Evolutionary conservation across 2,329 filamentous ascomycete genomes (phyloP).

Genomic region (Colletotrichum spaethianum): DNA sequence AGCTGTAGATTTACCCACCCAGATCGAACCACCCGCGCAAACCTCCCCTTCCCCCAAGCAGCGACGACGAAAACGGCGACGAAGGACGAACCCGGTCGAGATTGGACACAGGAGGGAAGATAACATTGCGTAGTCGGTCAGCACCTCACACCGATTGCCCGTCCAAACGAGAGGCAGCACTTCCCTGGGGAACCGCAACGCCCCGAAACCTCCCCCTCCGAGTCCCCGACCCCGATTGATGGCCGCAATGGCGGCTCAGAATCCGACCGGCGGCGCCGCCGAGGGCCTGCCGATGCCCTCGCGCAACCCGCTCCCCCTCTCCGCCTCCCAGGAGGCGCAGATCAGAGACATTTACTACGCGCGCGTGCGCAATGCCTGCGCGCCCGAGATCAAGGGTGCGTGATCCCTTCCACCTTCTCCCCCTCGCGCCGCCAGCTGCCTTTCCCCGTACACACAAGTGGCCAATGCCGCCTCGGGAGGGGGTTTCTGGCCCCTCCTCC

Average conservation of each 20-base stretch:
- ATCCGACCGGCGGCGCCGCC: constrained; percentile 46
- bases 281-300: constrained; percentile 64
- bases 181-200: background rate
- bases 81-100: background rate
- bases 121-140: background rate
- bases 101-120: no score
- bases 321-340: constrained; percentile 84
- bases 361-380: constrained; percentile 82
- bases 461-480: background rate
- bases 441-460: background rate
- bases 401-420: constrained; percentile 9
- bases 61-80: background rate
- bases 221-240: constrained; percentile 44
- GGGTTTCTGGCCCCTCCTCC: background rate
- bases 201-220: background rate
- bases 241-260: constrained; percentile 58
- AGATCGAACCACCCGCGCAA: constrained; percentile 36
- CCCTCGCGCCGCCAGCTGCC: background rate
- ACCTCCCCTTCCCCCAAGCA: background rate
- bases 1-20: constrained; percentile 29
- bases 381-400: constrained; percentile 82
- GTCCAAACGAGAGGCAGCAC: background rate
- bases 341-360: constrained; percentile 86
- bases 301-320: constrained; percentile 86
- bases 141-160: background rate